Evolutionary conservation across 306 rosid species (phyloP).

Genomic region (Inga oerstediana): DNA sequence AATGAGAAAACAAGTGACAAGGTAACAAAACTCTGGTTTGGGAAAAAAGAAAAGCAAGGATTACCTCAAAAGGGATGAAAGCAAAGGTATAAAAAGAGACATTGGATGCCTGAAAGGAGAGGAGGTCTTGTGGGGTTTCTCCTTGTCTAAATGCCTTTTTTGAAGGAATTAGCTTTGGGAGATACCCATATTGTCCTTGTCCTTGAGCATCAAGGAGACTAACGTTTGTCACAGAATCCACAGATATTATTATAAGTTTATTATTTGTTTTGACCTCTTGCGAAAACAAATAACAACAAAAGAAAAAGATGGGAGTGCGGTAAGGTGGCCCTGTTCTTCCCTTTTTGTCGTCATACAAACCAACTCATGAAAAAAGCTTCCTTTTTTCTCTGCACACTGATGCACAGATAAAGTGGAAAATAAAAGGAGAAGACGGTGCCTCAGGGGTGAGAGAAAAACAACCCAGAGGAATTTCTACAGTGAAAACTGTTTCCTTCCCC

Average conservation of each 20-base stretch:
- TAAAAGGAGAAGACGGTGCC: constrained; percentile 7
- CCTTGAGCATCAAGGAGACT: constrained; percentile 64
- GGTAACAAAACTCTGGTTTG: constrained; percentile 43
- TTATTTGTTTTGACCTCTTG: constrained; percentile 54
- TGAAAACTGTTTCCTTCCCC: constrained; percentile 8
- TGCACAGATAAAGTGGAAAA: not conserved
- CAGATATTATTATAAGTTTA: constrained; percentile 37
- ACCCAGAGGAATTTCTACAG: not conserved
- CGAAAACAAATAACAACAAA: constrained; percentile 51
- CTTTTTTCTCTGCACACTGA: constrained; percentile 49
- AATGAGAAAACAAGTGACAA: constrained; percentile 42
- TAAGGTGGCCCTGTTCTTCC: constrained; percentile 47
- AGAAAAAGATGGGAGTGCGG: constrained; percentile 49
- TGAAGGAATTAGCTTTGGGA: constrained; percentile 34
- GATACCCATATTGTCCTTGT: constrained; percentile 91
- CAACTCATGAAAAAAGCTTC: constrained; percentile 43
- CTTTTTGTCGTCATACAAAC: constrained; percentile 64
- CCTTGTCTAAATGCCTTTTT: constrained; percentile 77
- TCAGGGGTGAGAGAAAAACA: constrained; percentile 15
- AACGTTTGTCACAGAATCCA: constrained; percentile 95
- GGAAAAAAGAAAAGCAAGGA: constrained; percentile 44
- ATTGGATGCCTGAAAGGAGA: constrained; percentile 83
- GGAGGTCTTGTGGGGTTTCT: constrained; percentile 76
- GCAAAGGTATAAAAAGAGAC: constrained; percentile 67
- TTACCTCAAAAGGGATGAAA: constrained; percentile 94